Conservation (phyloP, 495 filamentous ascomycete species). For the Penicillium maclennaniae region DNA sequence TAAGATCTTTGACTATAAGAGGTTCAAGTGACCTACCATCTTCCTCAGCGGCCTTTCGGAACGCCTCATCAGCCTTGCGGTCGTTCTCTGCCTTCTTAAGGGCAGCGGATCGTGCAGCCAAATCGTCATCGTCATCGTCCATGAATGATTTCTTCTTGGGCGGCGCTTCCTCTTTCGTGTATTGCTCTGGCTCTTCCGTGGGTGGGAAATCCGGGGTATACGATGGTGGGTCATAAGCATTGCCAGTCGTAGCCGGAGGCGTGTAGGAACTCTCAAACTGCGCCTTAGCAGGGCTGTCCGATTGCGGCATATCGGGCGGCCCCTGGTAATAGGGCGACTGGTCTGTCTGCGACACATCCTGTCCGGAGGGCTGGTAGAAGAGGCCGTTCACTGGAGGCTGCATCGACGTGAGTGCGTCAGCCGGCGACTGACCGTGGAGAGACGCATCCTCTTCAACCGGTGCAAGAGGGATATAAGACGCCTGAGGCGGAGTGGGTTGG, state of each 20-base stretch:
- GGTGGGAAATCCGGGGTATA: conserved; percentile 23
- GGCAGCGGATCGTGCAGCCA: conserved; percentile 48
- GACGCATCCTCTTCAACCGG: conserved; percentile 42
- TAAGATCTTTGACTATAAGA: neutral
- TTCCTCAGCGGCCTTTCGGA: conserved; percentile 79
- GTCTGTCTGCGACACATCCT: conserved; percentile 4
- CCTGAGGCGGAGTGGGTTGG: conserved; percentile 47
- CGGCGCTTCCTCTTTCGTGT: conserved; percentile 50
- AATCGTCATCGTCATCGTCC: conserved; percentile 63
- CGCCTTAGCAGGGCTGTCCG: neutral
- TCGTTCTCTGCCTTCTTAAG: conserved; percentile 52
- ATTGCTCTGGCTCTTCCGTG: conserved; percentile 30
- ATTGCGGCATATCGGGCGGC: conserved; percentile 23
- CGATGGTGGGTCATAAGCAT: conserved; percentile 37
- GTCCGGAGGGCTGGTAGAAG: conserved; percentile 25
- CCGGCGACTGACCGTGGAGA: conserved; percentile 30
- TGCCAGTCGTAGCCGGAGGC: conserved; percentile 10
- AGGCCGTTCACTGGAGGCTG: conserved; percentile 26
- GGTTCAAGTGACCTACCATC: conserved; percentile 53
- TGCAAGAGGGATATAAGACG: conserved; percentile 46
- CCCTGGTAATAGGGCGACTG: conserved; percentile 26
- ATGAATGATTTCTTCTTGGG: conserved; percentile 76
- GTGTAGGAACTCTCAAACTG: conserved; percentile 4
- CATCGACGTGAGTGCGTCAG: conserved; percentile 10
- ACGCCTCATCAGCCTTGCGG: conserved; percentile 66